Conservation (phyloP, 768 basidiomycete genomes). For the Suillus cothurnatus region DNA sequence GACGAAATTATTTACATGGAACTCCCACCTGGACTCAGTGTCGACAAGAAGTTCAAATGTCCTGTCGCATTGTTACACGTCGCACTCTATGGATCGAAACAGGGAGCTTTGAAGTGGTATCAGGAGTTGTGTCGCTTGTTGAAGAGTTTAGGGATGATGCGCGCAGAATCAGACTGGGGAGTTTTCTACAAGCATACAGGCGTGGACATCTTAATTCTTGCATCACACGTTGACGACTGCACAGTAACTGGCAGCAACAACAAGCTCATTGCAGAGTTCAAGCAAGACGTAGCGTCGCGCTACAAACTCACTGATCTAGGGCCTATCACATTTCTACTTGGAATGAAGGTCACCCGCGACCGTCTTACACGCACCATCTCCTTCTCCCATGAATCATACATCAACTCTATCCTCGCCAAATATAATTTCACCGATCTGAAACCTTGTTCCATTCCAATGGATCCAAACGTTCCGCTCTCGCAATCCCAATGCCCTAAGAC, state of each 20-base stretch:
- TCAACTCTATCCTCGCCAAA: too few species aligned
- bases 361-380: too few species aligned
- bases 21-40: conserved; percentile 1
- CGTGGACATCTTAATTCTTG: not conserved
- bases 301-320: too few species aligned
- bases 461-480: too few species aligned
- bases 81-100: conserved; percentile 6
- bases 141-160: not conserved
- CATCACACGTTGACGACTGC: conserved; percentile 7
- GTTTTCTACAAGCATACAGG: not conserved
- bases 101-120: conserved; percentile 13
- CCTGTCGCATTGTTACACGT: not conserved
- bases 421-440: too few species aligned
- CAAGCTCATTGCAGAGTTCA: not conserved
- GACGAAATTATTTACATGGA: conserved; percentile 15
- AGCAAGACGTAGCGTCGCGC: too few species aligned
- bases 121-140: not conserved
- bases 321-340: too few species aligned
- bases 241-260: not conserved
- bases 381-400: too few species aligned
- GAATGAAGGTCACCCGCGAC: too few species aligned
- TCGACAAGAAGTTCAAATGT: not conserved
- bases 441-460: too few species aligned
- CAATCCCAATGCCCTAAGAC: too few species aligned
- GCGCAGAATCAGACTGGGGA: conserved; percentile 2